A percentile compares a stretch with the other conserved stretches of the same genome.
phyloP scores from a whole-genome alignment of 495 filamentous ascomycete species.

The Aspergillus wentii region DNA sequence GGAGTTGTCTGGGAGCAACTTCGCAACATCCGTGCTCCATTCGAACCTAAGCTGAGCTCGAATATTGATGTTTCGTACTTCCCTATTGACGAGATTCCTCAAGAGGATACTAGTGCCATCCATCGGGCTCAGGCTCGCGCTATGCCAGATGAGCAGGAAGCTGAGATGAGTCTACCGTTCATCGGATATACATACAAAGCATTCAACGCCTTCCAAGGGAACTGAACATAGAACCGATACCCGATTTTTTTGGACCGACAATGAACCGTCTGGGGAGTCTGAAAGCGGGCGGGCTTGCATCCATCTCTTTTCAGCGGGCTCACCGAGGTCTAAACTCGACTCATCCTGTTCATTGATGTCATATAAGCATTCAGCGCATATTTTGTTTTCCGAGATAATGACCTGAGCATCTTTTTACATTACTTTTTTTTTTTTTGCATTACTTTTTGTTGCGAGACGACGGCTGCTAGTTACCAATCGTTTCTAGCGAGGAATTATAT shows the following conservation, averaged over 20 bases:
- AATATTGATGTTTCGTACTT: constrained; percentile 98
- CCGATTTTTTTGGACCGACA: constrained; percentile 11
- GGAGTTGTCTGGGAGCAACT: constrained; percentile 91
- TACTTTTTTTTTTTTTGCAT: constrained; percentile 18
- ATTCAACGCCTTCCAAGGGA: constrained; percentile 73
- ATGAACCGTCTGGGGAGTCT: constrained; percentile 15
- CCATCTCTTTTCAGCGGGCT: constrained; percentile 19
- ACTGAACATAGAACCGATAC: constrained; percentile 14
- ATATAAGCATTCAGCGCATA: constrained; percentile 42
- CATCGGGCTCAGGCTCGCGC: constrained; percentile 62
- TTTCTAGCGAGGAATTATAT: too few relatives aligned
- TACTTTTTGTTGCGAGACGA: constrained; percentile 23
- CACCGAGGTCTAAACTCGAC: constrained; percentile 15
- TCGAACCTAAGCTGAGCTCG: constrained; percentile 86
- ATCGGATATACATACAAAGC: constrained; percentile 99
- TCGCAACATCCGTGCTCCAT: constrained; percentile 87
- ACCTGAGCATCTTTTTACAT: constrained; percentile 29
- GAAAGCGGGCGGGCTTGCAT: constrained; percentile 38
- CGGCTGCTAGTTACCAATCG: constrained; percentile 15
- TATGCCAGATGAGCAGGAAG: constrained; percentile 57
- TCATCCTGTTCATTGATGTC: constrained; percentile 19
- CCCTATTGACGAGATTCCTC: constrained; percentile 95
- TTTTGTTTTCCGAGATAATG: constrained; percentile 30
- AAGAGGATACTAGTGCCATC: constrained; percentile 74
- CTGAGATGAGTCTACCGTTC: constrained; percentile 92